These are phyloP conservation scores for Phoma sp. DNA, from an alignment of 2,329 filamentous ascomycete species.

Conservation along the genomic window DNA sequence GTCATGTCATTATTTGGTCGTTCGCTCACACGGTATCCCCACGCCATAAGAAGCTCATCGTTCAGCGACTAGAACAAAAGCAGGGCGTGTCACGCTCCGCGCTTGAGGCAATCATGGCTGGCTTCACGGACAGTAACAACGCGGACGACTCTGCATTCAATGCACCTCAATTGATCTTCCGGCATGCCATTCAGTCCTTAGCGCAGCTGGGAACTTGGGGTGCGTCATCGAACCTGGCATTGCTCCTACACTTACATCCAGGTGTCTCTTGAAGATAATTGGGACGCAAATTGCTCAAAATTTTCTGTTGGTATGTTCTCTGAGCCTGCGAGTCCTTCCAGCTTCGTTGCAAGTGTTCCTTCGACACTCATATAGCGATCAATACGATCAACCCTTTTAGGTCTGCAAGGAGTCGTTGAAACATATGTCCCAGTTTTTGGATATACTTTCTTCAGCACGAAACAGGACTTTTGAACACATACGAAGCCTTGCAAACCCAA, in stretches of 20 bases:
- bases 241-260: conserved; percentile 5
- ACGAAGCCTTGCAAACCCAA: too few species aligned
- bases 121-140: not conserved
- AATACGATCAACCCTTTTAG: too few species aligned
- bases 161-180: conserved; percentile 7
- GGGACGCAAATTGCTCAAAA: too few species aligned
- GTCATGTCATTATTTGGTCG: conserved; percentile 11
- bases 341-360: too few species aligned
- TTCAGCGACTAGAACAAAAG: not conserved
- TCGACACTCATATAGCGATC: too few species aligned
- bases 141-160: not conserved
- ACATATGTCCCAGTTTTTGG: too few species aligned
- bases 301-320: too few species aligned
- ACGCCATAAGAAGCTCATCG: not conserved
- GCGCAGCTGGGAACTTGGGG: conserved; percentile 14
- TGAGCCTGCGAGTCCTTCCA: too few species aligned
- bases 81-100: not conserved
- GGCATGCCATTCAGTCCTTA: conserved; percentile 12
- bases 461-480: too few species aligned
- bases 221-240: conserved; percentile 10
- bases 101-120: not conserved
- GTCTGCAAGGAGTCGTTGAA: too few species aligned
- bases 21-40: conserved; percentile 1
- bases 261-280: not conserved
- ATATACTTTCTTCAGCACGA: too few species aligned